phyloP scores from a whole-genome alignment of 1,139 yeast genomes.

The Geotrichum klebahnii region DNA sequence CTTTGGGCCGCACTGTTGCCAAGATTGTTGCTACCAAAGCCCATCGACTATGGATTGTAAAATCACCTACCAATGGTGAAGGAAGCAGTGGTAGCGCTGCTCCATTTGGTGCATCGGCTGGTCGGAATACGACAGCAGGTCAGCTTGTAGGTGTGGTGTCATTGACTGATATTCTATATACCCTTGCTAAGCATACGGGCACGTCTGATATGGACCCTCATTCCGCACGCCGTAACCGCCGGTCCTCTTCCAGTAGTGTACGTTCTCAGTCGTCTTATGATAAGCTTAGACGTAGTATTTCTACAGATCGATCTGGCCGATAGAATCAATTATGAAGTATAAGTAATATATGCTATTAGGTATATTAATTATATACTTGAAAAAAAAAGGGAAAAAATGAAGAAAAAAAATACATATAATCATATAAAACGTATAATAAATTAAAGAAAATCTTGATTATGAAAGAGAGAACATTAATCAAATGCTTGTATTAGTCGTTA shows the following conservation, averaged over 20 bases:
- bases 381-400: too few species aligned
- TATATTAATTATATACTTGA: too few species aligned
- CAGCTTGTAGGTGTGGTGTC: slow-evolving; percentile 86
- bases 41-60: slow-evolving; percentile 91
- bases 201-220: slow-evolving; percentile 72
- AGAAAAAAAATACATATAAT: too few species aligned
- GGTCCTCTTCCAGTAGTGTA: slow-evolving; percentile 43
- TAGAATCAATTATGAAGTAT: too few species aligned
- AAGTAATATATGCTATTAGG: too few species aligned
- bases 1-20: slow-evolving; percentile 85
- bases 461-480: too few species aligned
- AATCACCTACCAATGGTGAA: slow-evolving; percentile 36
- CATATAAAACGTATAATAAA: too few species aligned
- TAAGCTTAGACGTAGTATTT: slow-evolving; percentile 25
- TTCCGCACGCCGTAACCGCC: slow-evolving; percentile 79
- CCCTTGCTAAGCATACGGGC: slow-evolving; percentile 68
- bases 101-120: slow-evolving; percentile 26
- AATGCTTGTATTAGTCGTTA: too few species aligned
- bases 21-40: slow-evolving; percentile 91
- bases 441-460: too few species aligned
- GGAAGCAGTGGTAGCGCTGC: slow-evolving; percentile 22
- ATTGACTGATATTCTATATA: slow-evolving; percentile 77
- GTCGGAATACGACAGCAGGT: slow-evolving; percentile 54
- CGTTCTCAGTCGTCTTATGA: slow-evolving; percentile 30
- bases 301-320: slow-evolving; percentile 20